Conservation (phyloP, 176 grass and related monocot genomes). For the Saccharum officinarum region DNA sequence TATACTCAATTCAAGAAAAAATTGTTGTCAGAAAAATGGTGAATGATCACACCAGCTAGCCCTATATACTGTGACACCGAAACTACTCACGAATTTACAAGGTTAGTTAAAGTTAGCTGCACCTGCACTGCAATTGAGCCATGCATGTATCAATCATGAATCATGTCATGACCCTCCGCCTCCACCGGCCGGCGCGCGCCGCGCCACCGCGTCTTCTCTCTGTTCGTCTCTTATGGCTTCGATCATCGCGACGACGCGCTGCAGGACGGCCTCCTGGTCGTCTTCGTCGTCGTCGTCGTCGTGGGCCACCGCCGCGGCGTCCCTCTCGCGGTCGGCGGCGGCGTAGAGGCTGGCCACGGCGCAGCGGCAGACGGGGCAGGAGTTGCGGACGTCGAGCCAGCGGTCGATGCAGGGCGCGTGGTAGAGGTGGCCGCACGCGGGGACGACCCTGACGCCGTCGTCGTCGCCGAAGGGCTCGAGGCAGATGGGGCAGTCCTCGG, state of each 20-base stretch:
- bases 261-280: constrained; percentile 50
- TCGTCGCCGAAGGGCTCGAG: constrained; percentile 52
- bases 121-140: not conserved
- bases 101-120: constrained; percentile 38
- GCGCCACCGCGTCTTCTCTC: constrained; percentile 16
- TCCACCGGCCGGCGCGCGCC: not conserved
- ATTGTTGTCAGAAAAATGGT: not conserved
- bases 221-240: constrained; percentile 47
- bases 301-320: not conserved
- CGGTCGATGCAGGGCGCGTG: constrained; percentile 69
- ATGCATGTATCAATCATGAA: too few relatives aligned
- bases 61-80: not conserved
- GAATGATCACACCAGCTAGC: not conserved
- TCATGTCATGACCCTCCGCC: not conserved
- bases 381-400: constrained; percentile 61
- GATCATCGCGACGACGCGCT: constrained; percentile 55
- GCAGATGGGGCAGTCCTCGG: constrained; percentile 62
- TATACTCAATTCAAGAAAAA: constrained; percentile 11
- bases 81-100: constrained; percentile 38
- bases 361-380: constrained; percentile 69
- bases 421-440: constrained; percentile 65
- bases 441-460: constrained; percentile 67
- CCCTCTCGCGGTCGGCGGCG: not conserved
- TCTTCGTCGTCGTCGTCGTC: not conserved
- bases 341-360: constrained; percentile 40